Evolutionary conservation across 148 eudicot species (phyloP), one percentile per base, ranked within the genome.

Genomic region (Drosera capensis): DNA sequence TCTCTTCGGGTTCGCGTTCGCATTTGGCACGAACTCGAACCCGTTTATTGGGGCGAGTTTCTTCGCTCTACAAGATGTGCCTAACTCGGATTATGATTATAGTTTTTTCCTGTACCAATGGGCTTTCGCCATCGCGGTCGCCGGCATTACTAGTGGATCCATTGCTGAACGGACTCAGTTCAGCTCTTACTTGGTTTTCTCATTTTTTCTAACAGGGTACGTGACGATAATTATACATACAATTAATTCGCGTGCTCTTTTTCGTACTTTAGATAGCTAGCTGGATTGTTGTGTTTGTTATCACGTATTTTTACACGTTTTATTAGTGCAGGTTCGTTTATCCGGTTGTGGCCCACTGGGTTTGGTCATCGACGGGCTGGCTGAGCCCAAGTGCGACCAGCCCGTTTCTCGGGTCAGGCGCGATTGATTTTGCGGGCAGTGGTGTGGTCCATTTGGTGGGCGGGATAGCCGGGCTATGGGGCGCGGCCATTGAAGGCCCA

Each of bases 401-500:
- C 16, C 28, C 59, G 49, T 20, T 79, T 24, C 75, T 79, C 12
- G 77, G 79, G 3, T 72, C 79, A 0, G 87, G 82, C 9, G 79
- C 79, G 0, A 70, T 79, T 34, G 87, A 79, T 45, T 79, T 79
- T 45, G 82, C 87, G 0, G 82, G 82, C 25, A 72, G 79, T 43
- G 87, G 87, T 0, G 82, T 70, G 40, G 87, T 79, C 12, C 87
- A 79, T 49, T 60, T 75, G 60, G 82, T 79, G 40, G 87, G 82
- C 7, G 82, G 71, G 8, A 48, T 75, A 15, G 87, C 79, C 1
- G 87, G 82, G 38, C 61, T 79, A 2, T 79, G 87, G 82, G 87
- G 87, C 5, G 17, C 82, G 0, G 2, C 62, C 3, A 65, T 75
- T 0, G 82, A 75, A 42, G 87, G 87, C n/a, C 87, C 87, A 0